Percentiles rank a stretch among this genome's conserved stretches.
phyloP scores from a whole-genome alignment of 352 stramenopile genomes.

The Pythium pyrilobum region DNA sequence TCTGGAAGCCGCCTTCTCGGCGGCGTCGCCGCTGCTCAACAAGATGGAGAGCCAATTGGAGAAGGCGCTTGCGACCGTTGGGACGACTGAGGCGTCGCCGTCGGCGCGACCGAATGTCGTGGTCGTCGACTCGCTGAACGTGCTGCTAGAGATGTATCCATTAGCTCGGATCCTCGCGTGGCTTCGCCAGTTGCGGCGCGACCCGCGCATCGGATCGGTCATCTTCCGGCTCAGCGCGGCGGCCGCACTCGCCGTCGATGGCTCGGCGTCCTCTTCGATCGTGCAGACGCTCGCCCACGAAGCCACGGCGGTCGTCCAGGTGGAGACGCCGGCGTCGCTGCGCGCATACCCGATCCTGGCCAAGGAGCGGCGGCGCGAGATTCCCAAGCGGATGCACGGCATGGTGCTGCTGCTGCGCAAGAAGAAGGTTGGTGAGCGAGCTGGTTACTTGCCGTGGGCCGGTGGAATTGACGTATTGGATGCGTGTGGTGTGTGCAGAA shows the following conservation, averaged over 20 bases:
- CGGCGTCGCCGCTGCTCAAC: constrained; percentile 14
- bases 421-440: constrained; percentile 40
- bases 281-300: constrained; percentile 26
- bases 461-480: too few relatives aligned
- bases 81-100: neutral
- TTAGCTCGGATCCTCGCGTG: constrained; percentile 39
- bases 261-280: neutral
- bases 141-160: constrained; percentile 44
- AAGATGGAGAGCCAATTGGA: constrained; percentile 31
- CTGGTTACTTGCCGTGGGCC: too few relatives aligned
- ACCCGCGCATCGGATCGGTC: constrained; percentile 35
- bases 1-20: constrained; percentile 19
- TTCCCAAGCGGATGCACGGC: constrained; percentile 58
- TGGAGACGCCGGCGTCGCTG: constrained; percentile 56
- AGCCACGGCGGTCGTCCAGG: constrained; percentile 40
- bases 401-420: constrained; percentile 51
- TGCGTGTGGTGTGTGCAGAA: constrained; percentile 32
- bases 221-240: constrained; percentile 42
- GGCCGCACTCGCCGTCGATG: constrained; percentile 18
- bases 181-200: constrained; percentile 27
- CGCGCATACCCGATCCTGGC: constrained; percentile 48
- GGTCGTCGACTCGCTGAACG: constrained; percentile 61
- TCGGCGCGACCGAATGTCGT: constrained; percentile 41
- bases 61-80: neutral
- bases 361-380: constrained; percentile 49